These are phyloP conservation scores for Posidonia oceanica DNA, from an alignment of 116 monocot genomes.

Conservation along the genomic window DNA sequence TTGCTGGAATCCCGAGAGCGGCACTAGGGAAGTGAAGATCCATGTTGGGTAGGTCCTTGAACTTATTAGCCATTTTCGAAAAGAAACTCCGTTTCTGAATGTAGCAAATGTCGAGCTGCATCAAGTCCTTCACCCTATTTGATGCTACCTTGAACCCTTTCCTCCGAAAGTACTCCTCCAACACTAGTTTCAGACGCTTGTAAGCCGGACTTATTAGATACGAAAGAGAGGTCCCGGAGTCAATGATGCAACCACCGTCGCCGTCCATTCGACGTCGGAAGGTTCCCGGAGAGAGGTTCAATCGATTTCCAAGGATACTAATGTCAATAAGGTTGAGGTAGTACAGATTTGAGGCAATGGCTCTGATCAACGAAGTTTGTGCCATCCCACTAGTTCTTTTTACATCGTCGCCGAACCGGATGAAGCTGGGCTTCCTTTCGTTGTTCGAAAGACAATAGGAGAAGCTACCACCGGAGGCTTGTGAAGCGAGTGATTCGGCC, in stretches of 20 bases:
- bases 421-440: conserved; percentile 21
- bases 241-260: conserved; percentile 46
- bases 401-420: conserved; percentile 26
- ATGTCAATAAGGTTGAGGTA: conserved; percentile 33
- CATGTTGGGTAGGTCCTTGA: background rate
- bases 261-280: conserved; percentile 33
- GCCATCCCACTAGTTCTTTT: background rate
- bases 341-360: background rate
- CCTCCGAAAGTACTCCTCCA: background rate
- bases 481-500: conserved; percentile 41
- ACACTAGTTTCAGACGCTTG: conserved; percentile 30
- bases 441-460: conserved; percentile 59
- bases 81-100: background rate
- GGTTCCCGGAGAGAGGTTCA: background rate
- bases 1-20: background rate
- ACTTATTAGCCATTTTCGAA: background rate
- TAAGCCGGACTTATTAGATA: conserved; percentile 28
- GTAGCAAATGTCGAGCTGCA: background rate
- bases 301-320: background rate
- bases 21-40: background rate
- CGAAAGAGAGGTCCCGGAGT: conserved; percentile 53
- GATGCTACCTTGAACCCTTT: background rate
- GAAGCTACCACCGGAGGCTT: conserved; percentile 34
- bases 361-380: conserved; percentile 23
- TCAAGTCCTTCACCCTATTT: background rate